phyloP scores from a whole-genome alignment of 1,284 basidiomycete genomes.

The Tylopilus sp. region DNA sequence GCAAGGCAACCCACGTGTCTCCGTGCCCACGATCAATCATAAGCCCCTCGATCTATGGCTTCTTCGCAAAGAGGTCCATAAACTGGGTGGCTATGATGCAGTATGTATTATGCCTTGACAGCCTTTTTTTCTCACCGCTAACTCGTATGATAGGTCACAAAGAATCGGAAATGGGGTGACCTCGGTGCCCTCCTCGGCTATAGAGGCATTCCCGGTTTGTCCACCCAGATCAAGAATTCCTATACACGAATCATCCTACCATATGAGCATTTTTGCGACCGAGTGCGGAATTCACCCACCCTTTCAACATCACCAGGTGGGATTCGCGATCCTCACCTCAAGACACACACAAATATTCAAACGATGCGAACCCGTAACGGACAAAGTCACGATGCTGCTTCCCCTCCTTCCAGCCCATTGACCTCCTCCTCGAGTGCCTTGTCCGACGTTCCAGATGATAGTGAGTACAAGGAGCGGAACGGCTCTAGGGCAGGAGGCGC shows the following conservation, averaged over 20 bases:
- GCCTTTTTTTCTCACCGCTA: slow-evolving; percentile 25
- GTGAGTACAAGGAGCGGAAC: slow-evolving; percentile 50
- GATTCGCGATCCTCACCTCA: slow-evolving; percentile 40
- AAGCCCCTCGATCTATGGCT: slow-evolving; percentile 91
- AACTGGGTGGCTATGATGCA: slow-evolving; percentile 81
- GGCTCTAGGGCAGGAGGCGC: slow-evolving; percentile 31
- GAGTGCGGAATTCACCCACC: slow-evolving; percentile 63
- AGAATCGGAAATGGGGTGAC: slow-evolving; percentile 82
- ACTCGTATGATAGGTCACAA: slow-evolving; percentile 56
- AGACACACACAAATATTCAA: slow-evolving; percentile 42
- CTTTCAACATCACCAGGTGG: slow-evolving; percentile 40
- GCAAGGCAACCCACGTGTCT: slow-evolving; percentile 82
- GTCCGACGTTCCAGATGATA: slow-evolving; percentile 74
- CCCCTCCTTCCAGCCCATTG: slow-evolving; percentile 64
- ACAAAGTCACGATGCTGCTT: slow-evolving; percentile 37
- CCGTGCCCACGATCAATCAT: slow-evolving; percentile 90
- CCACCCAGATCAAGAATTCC: slow-evolving; percentile 85
- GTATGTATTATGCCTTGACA: slow-evolving; percentile 44
- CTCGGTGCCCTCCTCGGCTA: slow-evolving; percentile 82
- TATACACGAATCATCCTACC: slow-evolving; percentile 90
- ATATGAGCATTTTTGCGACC: slow-evolving; percentile 86
- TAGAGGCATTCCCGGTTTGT: slow-evolving; percentile 75
- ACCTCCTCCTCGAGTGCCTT: slow-evolving; percentile 69
- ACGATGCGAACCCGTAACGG: slow-evolving; percentile 39
- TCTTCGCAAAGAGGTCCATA: slow-evolving; percentile 87